Conservation (phyloP, 164 flowering plant species). For the Paratinospora sagittata region DNA sequence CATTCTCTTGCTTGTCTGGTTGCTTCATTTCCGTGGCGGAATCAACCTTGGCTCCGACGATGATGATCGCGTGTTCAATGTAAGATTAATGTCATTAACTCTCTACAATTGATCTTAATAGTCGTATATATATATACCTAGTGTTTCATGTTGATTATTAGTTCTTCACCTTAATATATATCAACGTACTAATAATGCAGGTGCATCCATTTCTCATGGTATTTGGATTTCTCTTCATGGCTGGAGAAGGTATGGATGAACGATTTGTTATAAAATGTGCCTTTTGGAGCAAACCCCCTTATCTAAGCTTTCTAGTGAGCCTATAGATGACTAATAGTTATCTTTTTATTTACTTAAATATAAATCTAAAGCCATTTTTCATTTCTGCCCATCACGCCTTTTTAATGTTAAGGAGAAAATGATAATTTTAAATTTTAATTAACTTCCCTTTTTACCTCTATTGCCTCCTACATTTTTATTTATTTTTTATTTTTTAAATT, state of each 20-base stretch:
- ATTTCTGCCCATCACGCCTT: no score
- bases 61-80: conserved; percentile 27
- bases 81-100: conserved; percentile 4
- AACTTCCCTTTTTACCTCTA: no score
- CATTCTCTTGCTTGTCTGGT: conserved; percentile 33
- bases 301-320: background rate
- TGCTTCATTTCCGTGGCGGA: conserved; percentile 38
- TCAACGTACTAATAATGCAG: conserved; percentile 24
- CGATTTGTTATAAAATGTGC: background rate
- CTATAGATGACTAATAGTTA: background rate
- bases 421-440: no score
- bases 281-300: no score
- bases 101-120: no score
- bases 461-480: no score
- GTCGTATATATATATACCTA: background rate
- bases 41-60: conserved; percentile 24
- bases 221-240: conserved; percentile 43
- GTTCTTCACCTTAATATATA: no score
- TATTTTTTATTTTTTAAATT: no score
- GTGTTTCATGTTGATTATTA: background rate
- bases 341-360: background rate
- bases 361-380: background rate
- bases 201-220: conserved; percentile 76
- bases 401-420: no score
- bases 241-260: conserved; percentile 55